Percentiles rank a stretch among this genome's conserved stretches.
phyloP scores from a whole-genome alignment of 345 rosid genomes.

The Sisymbrium irio region DNA sequence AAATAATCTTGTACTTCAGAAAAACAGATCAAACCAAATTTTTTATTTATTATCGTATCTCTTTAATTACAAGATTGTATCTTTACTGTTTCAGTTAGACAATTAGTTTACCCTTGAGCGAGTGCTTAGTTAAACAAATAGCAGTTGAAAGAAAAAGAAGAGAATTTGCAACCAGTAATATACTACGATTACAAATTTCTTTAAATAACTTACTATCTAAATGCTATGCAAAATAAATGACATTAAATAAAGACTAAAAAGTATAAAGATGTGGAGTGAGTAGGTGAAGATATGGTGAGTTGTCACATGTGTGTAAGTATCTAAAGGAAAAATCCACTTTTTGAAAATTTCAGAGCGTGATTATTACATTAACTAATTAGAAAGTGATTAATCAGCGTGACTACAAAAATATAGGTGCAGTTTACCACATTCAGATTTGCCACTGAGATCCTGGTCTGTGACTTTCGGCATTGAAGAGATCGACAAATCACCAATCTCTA shows the following conservation, averaged over 20 bases:
- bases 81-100: too few species aligned
- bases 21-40: too few species aligned
- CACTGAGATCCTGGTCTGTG: conserved; percentile 7
- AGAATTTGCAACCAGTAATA: too few species aligned
- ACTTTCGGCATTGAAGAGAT: conserved; percentile 5
- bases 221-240: not conserved
- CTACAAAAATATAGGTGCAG: not conserved
- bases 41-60: too few species aligned
- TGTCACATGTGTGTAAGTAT: not conserved
- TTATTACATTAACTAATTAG: conserved; percentile 11
- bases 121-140: too few species aligned
- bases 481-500: not conserved
- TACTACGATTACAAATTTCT: too few species aligned
- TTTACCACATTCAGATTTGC: conserved; percentile 9
- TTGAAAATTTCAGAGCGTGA: not conserved
- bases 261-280: not conserved
- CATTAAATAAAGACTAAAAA: not conserved
- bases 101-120: too few species aligned
- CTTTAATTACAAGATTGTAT: too few species aligned
- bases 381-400: conserved; percentile 14
- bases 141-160: too few species aligned
- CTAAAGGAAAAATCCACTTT: not conserved
- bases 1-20: too few species aligned
- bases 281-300: conserved; percentile 7
- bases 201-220: not conserved